Evolutionary conservation across 306 rosid species (phyloP), one percentile per base, ranked within the genome.

Genomic region (Phaseolus lunatus): DNA sequence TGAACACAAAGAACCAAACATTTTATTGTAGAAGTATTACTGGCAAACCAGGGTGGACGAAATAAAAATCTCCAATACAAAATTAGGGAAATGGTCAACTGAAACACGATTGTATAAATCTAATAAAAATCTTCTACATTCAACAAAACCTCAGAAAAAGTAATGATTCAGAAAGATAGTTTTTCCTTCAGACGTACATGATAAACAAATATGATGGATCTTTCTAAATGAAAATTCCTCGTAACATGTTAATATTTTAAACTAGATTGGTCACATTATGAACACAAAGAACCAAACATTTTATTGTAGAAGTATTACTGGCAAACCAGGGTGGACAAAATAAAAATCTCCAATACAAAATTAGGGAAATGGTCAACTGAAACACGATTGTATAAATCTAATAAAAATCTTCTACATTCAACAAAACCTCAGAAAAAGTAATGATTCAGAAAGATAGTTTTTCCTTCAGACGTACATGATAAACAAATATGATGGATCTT

Each of bases 221-320:
- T 62, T 20, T 41, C 27, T 61, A 13, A 52, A 79, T n/a, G 39
- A 72, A 50, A 23, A 19, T 65, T 73, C 23, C 43, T 53, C 63
- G 67, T 10, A 9, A 56, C n/a, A 22, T 12, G 8, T 11, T 22
- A 9, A 23, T 56, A 56, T 56, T 29, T 15, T 33, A 64, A 22
- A 44, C 41, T 64, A 72, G 61, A 64, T 41, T 52, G 79, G 43
- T 41, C 74, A 41, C 39, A 64, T 66, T 43, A 72, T 65, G 56
- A 64, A 72, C 54, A 56, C 22, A 66, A 73, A 54, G 27, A 63
- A 52, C 68, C 45, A 26, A 64, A 52, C 23, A 22, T 75, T 57
- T n/a, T n/a, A n/a, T n/a, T n/a, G n/a, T n/a, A n/a, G n/a, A n/a
- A 76, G 43, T 76, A 67, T 41, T 65, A 70, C 71, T 70, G 29